These are phyloP conservation scores for Aspergillus cejpii DNA, from an alignment of 2,329 filamentous ascomycete genomes.

Conservation along the genomic window DNA sequence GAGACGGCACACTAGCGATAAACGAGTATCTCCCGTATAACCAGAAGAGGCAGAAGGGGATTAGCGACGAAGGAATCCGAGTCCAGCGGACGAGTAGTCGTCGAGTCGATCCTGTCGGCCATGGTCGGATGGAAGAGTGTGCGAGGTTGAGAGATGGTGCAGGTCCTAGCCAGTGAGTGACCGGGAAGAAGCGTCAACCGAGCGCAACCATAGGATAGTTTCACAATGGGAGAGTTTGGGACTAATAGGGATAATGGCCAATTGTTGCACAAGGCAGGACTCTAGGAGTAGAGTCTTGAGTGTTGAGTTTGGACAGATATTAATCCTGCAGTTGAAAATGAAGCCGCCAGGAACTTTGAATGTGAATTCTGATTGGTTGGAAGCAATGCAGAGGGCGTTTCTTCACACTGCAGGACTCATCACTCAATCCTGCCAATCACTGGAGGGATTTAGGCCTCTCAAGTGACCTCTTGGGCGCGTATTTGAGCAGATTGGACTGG, in stretches of 20 bases:
- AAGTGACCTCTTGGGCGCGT: slow-evolving; percentile 19
- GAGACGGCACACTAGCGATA: not conserved
- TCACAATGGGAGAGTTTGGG: not conserved
- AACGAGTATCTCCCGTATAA: not conserved
- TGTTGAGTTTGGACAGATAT: not conserved
- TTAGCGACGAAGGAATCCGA: too few relatives aligned
- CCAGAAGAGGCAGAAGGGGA: not conserved
- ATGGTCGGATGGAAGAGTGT: not conserved
- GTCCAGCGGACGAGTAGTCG: too few relatives aligned
- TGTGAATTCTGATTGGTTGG: slow-evolving; percentile 10
- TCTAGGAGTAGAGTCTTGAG: not conserved
- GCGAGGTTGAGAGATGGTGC: not conserved
- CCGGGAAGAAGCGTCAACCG: not conserved
- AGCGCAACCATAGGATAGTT: not conserved
- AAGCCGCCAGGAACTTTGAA: not conserved
- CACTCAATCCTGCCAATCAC: slow-evolving; percentile 18
- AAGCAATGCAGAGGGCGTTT: slow-evolving; percentile 15
- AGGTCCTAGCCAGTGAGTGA: not conserved
- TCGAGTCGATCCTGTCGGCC: not conserved
- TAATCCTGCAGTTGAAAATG: not conserved
- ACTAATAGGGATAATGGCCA: slow-evolving; percentile 1
- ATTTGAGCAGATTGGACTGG: slow-evolving; percentile 5
- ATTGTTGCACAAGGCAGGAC: slow-evolving; percentile 1
- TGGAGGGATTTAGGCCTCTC: slow-evolving; percentile 5
- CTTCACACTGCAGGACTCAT: slow-evolving; percentile 23